A percentile compares a stretch with the other conserved stretches of the same genome.
Evolutionary conservation across 352 stramenopile species (phyloP).

Genomic region (Pythium rhizo-oryzae): DNA sequence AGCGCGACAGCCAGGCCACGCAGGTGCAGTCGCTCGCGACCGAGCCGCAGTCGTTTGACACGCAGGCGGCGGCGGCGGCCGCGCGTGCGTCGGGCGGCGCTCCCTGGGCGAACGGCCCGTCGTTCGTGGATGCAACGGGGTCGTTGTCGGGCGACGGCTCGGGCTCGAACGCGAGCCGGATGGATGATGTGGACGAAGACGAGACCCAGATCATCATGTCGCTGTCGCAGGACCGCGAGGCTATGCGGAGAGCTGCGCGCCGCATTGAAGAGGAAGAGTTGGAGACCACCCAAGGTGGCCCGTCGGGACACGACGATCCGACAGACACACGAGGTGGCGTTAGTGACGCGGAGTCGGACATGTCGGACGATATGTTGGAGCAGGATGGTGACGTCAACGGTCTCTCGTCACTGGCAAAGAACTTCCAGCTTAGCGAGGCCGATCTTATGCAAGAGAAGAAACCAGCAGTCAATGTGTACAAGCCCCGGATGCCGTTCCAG

Average conservation of each 20-base stretch:
- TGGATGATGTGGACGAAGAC: slow-evolving; percentile 67
- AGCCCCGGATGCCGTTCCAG: slow-evolving; percentile 39
- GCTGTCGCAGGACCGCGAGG: slow-evolving; percentile 59
- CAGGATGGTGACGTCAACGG: slow-evolving; percentile 50
- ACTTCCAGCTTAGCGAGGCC: slow-evolving; percentile 38
- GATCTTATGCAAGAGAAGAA: slow-evolving; percentile 32
- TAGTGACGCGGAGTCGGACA: slow-evolving; percentile 54
- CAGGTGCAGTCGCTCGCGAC: slow-evolving; percentile 49
- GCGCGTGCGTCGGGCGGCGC: slow-evolving; percentile 2
- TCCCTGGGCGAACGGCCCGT: slow-evolving; percentile 24
- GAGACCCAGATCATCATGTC: slow-evolving; percentile 86
- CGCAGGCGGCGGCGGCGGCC: no score
- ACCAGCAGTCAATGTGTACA: slow-evolving; percentile 40
- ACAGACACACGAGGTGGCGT: slow-evolving; percentile 12
- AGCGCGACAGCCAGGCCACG: slow-evolving; percentile 47
- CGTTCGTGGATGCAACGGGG: slow-evolving; percentile 47
- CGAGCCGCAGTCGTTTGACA: slow-evolving; percentile 29
- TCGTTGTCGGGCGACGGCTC: slow-evolving; percentile 23
- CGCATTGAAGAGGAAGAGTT: slow-evolving; percentile 61
- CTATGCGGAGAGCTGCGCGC: slow-evolving; percentile 13
- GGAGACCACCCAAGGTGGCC: slow-evolving; percentile 1
- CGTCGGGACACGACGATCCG: not conserved
- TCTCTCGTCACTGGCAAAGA: slow-evolving; percentile 56
- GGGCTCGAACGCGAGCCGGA: slow-evolving; percentile 13
- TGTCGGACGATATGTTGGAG: slow-evolving; percentile 78